Percentiles rank a stretch among this genome's conserved stretches.
These are phyloP conservation scores for Pseudogymnoascus sp. DNA, from an alignment of 2,329 filamentous ascomycete species.

Conservation along the genomic window DNA sequence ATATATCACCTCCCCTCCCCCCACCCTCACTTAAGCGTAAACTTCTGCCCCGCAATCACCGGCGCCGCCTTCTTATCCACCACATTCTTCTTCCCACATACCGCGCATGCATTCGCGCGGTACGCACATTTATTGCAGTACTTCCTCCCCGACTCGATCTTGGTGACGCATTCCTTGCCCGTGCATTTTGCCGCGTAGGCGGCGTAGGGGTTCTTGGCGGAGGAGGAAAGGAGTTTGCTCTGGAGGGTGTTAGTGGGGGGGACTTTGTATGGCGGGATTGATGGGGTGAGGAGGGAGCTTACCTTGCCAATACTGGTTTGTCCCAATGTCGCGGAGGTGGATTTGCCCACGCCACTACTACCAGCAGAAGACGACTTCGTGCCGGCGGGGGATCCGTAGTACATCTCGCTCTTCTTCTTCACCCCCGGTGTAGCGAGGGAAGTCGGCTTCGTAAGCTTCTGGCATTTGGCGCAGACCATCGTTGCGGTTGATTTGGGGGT, in stretches of 20 bases:
- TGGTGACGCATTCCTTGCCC: conserved; percentile 52
- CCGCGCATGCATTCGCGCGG: conserved; percentile 52
- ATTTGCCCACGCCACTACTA: conserved; percentile 28
- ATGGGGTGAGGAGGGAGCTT: conserved; percentile 13
- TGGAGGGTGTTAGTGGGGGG: conserved; percentile 20
- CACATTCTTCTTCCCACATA: conserved; percentile 54
- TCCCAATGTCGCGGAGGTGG: conserved; percentile 46
- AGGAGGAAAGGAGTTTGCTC: conserved; percentile 57
- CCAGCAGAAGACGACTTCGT: conserved; percentile 28
- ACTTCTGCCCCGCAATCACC: conserved; percentile 52
- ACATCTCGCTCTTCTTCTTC: conserved; percentile 61
- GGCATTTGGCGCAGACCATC: conserved; percentile 60
- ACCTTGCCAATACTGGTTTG: conserved; percentile 53
- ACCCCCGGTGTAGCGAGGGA: conserved; percentile 55
- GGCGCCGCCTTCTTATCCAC: conserved; percentile 43
- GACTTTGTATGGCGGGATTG: not conserved
- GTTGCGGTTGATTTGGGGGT: conserved; percentile 12
- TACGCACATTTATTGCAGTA: conserved; percentile 57
- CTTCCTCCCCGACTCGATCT: conserved; percentile 52
- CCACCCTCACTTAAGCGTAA: conserved; percentile 46
- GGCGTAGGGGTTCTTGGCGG: conserved; percentile 58
- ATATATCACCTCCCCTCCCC: not conserved
- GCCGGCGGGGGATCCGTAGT: conserved; percentile 47
- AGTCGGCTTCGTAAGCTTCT: conserved; percentile 52
- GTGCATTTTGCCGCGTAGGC: conserved; percentile 54